Conservation (phyloP, 1,284 basidiomycete genomes). For the Boletus austroedulis region DNA sequence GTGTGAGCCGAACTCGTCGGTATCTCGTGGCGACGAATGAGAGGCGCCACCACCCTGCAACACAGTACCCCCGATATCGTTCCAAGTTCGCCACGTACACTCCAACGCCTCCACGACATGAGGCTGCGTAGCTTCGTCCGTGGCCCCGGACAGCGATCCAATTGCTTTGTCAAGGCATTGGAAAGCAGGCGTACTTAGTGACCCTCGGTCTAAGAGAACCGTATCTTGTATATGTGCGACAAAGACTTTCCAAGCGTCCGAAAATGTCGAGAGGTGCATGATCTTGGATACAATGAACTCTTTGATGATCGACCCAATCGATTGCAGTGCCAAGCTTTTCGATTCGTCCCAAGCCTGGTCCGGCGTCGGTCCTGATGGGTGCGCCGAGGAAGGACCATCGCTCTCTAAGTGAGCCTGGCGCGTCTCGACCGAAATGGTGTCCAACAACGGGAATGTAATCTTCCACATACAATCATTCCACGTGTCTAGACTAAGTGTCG, state of each 20-base stretch:
- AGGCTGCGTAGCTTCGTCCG: conserved; percentile 41
- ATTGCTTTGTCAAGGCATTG: conserved; percentile 80
- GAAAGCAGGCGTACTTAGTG: conserved; percentile 75
- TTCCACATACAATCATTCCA: conserved; percentile 91
- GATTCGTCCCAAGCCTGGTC: conserved; percentile 80
- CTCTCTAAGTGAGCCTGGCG: conserved; percentile 36
- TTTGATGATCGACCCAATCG: conserved; percentile 80
- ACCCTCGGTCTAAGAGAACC: conserved; percentile 65
- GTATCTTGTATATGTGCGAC: conserved; percentile 66
- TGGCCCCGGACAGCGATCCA: conserved; percentile 46
- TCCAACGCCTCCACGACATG: conserved; percentile 54
- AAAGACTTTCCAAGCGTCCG: conserved; percentile 69
- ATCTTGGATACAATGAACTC: conserved; percentile 77
- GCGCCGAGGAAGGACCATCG: conserved; percentile 15
- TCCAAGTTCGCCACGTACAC: conserved; percentile 69
- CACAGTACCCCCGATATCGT: conserved; percentile 61
- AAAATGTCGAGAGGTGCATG: conserved; percentile 67
- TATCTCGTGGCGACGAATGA: conserved; percentile 21
- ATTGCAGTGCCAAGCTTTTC: conserved; percentile 81
- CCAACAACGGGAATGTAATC: too few relatives aligned
- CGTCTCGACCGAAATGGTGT: conserved; percentile 60
- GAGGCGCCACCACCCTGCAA: conserved; percentile 29
- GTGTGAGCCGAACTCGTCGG: conserved; percentile 25
- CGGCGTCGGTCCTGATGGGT: conserved; percentile 18
- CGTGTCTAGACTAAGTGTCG: conserved; percentile 70